Base-by-base conservation (phyloP, 1,139 yeast species). In the Suhomyces atakaporum region DNA sequence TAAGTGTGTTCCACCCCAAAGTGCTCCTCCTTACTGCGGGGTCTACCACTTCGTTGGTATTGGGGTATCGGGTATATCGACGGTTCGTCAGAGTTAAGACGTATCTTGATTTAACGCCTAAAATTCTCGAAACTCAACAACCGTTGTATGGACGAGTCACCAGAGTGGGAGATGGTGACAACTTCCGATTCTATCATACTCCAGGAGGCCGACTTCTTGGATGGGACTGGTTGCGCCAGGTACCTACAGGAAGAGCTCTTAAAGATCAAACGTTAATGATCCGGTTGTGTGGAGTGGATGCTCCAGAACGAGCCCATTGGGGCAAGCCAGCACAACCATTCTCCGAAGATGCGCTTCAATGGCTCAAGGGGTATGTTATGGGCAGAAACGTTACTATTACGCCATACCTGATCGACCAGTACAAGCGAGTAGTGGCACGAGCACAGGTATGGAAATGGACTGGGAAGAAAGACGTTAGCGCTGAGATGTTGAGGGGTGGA, bases 81-180 rank as follows among this genome's bases (percentile, higher is more conserved):
- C 58, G 73, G 20, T 47, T 70, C 5, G 51, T 55, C 27, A 55
- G 75, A 29, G 49, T 70, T 7, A 46, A 60, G 15, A 62, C 60
- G 2, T 69, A 66, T 42, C 54, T 70, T 25, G 73, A 69, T 46
- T 45, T 71, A 16, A 65, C 75, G 1, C 62, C 74, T 7, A 46
- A 54, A n/a, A 60, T 66, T 7, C 47, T 70, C n/a, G 66, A 63
- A 20, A 53, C 49, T n/a, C 51, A 55, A 24, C 51, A 55, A 6
- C 50, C 49, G 20, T 46, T 90, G n/a, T 74, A 76, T 39, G 98
- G 98, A 0, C 71, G 74, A 38, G 97, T 90, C 5, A 87, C 96
- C 0, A 69, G 94, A 3, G 98, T 92, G 0, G 97, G 97, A 0
- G 98, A 92, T 60, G 98, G 97, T 4, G 99, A 92, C 56, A 90